Evolutionary conservation across 2,329 filamentous ascomycete genomes (phyloP), one percentile per base, ranked within the genome.

Genomic region (Aspergillus pseudoglaucus): DNA sequence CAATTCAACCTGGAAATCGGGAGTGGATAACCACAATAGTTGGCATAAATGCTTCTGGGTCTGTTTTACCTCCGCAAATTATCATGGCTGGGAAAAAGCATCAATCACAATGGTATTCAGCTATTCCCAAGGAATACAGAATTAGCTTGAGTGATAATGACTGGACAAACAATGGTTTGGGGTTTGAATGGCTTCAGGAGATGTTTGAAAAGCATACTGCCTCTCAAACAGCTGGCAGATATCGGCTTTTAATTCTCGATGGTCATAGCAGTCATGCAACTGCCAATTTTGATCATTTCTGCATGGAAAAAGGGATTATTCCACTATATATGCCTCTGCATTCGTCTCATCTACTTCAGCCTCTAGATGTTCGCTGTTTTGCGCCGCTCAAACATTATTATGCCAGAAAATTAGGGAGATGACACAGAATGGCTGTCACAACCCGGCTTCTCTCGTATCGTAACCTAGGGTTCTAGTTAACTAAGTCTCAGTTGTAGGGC

Each of bases 151-250:
- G 32, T 17, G 32, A 47, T 17, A 46, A 41, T 41, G 38, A 18
- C 38, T 41, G 38, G 38, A 41, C 38, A 12, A 41, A 20, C 5
- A 8, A 41, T 47, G 15, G 41, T 18, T 27, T 43, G 15, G 23
- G 44, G 1, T 22, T 43, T 37, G 4, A 37, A 17, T 50, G 27
- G 41, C 48, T 50, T 14, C 8, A 44, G 20, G 35, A 47, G 7
- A 14, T 44, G 4, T 50, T 50, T 44, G 27, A 44, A 6, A 35
- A 27, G 14, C 17, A 43, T 40, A 33, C 30, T 33, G 30, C 30
- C 30, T 22, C 22, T 22, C 22, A 5, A 6, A 22, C 22, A 5
- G 22, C 22, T 22, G 22, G 22, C 22, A 22, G 22, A 22, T 22
- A 22, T 22, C 22, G 22, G 4, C 22, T 22, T 22, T 5, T 22